A percentile compares a stretch with the other conserved stretches of the same genome.
Conservation (phyloP, 2,329 filamentous ascomycete genomes). For the Colletotrichum destructivum region DNA sequence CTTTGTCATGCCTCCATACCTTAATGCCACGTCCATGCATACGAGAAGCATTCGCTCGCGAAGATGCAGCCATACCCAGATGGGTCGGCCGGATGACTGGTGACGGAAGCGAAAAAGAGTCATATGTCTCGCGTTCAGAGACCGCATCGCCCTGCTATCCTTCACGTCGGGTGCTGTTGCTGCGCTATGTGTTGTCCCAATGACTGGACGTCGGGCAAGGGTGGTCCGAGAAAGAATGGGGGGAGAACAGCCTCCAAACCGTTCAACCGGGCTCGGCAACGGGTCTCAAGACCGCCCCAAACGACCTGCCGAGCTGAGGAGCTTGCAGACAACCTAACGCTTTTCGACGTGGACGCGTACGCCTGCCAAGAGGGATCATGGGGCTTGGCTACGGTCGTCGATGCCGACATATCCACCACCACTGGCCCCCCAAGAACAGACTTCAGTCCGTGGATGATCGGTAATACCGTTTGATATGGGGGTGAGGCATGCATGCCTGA, state of each 20-base stretch:
- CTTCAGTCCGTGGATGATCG: background rate
- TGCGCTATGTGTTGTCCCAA: background rate
- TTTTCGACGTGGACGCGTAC: constrained; percentile 44
- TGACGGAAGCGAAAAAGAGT: background rate
- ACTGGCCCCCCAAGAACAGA: background rate
- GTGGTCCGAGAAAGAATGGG: constrained; percentile 15
- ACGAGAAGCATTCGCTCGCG: background rate
- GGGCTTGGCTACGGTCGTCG: constrained; percentile 21
- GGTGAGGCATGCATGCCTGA: background rate
- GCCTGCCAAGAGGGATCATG: constrained; percentile 40
- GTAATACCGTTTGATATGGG: background rate
- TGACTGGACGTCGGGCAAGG: constrained; percentile 16
- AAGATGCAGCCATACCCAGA: background rate
- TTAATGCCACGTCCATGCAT: constrained; percentile 18
- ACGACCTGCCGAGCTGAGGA: constrained; percentile 38
- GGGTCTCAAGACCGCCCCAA: constrained; percentile 22
- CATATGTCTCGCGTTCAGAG: background rate
- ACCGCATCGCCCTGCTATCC: constrained; percentile 31
- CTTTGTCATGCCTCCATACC: constrained; percentile 4
- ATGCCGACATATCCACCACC: constrained; percentile 38
- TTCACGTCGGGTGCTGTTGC: background rate
- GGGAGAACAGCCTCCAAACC: background rate
- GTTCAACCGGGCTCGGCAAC: constrained; percentile 36
- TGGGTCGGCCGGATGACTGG: constrained; percentile 11
- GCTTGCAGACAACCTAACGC: constrained; percentile 43